Conservation (phyloP, 2,329 filamentous ascomycete genomes). For the Rosellinia necatrix region DNA sequence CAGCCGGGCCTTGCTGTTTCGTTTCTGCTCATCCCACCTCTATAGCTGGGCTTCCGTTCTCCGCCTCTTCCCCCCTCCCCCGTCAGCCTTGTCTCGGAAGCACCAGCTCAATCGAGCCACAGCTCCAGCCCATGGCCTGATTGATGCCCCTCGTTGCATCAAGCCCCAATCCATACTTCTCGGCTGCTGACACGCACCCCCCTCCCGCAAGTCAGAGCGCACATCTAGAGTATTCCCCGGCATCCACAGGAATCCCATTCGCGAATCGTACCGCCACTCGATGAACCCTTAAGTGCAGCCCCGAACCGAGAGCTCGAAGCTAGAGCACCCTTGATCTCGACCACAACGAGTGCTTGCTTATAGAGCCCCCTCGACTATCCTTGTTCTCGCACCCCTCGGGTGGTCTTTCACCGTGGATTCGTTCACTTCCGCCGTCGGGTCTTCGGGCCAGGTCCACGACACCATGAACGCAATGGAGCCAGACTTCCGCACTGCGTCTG, state of each 20-base stretch:
- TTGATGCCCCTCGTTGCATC: conserved; percentile 21
- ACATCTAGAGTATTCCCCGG: conserved; percentile 32
- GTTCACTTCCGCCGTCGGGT: conserved; percentile 53
- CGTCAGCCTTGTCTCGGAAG: conserved; percentile 5
- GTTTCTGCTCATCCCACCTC: no score
- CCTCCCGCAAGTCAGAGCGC: conserved; percentile 24
- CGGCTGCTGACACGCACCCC: conserved; percentile 24
- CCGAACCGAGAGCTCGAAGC: conserved; percentile 29
- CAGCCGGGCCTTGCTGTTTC: no score
- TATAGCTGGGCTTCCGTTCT: no score
- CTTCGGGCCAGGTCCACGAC: conserved; percentile 58
- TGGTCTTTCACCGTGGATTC: conserved; percentile 52
- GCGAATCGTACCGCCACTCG: conserved; percentile 30
- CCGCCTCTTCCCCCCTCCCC: not conserved
- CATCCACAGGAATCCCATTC: conserved; percentile 20
- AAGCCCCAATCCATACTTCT: conserved; percentile 19
- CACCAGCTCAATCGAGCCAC: conserved; percentile 11
- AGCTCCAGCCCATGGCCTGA: conserved; percentile 16
- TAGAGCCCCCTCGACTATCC: conserved; percentile 12
- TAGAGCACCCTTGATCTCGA: conserved; percentile 19
- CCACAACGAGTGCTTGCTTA: conserved; percentile 8
- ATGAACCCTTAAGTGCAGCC: conserved; percentile 27
- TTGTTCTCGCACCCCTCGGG: not conserved
- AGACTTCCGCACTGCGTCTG: conserved; percentile 39
- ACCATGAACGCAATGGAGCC: conserved; percentile 58